These are phyloP conservation scores for Trichophaea hybrida DNA, from an alignment of 2,329 filamentous ascomycete species.

Conservation along the genomic window DNA sequence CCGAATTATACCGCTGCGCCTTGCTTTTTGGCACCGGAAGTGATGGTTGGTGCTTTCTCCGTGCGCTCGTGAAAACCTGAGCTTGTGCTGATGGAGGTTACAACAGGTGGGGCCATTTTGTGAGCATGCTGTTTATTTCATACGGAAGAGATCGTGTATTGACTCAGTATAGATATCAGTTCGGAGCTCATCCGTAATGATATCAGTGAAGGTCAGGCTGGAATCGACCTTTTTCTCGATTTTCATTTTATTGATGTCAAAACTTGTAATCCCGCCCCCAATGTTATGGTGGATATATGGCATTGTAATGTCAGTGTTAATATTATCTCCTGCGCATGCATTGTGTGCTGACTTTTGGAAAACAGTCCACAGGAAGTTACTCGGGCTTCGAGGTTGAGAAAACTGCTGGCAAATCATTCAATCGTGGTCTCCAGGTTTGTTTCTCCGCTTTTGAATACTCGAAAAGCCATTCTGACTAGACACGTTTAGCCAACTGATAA, in stretches of 20 bases:
- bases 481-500: slow-evolving; percentile 37
- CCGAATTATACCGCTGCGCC: slow-evolving; percentile 18
- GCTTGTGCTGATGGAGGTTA: too few species aligned
- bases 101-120: slow-evolving; percentile 29
- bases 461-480: slow-evolving; percentile 35
- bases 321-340: background rate
- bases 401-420: slow-evolving; percentile 16
- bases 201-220: slow-evolving; percentile 32
- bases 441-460: slow-evolving; percentile 16
- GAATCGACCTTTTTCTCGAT: slow-evolving; percentile 35
- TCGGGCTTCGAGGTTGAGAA: slow-evolving; percentile 29
- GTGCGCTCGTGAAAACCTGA: too few species aligned
- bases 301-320: slow-evolving; percentile 31
- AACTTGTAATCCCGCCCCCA: slow-evolving; percentile 33
- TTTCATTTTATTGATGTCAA: slow-evolving; percentile 37
- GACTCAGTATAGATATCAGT: slow-evolving; percentile 27
- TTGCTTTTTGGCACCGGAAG: slow-evolving; percentile 41
- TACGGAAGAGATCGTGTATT: background rate
- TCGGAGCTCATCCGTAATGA: slow-evolving; percentile 34
- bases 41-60: slow-evolving; percentile 32
- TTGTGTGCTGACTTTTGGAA: background rate
- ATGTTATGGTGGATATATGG: slow-evolving; percentile 36
- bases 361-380: slow-evolving; percentile 34
- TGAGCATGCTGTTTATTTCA: slow-evolving; percentile 21
- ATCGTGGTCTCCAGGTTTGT: background rate